A percentile compares a stretch with the other conserved stretches of the same genome.
These are phyloP conservation scores for Irineochytrium annulatum DNA, from an alignment of 192 early-diverging fungal species.

Conservation along the genomic window DNA sequence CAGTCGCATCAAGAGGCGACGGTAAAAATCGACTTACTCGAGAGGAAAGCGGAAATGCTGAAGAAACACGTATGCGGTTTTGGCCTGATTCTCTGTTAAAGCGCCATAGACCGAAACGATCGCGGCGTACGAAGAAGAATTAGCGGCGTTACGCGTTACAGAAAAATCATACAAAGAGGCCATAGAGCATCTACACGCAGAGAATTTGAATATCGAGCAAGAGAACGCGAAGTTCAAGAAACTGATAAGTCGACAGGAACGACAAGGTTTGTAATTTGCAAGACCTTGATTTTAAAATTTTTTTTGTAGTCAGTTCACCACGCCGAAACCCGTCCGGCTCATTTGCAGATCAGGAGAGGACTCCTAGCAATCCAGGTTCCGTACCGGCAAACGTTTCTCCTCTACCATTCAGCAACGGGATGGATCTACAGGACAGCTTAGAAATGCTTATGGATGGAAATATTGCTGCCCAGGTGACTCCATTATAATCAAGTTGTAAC, in stretches of 20 bases:
- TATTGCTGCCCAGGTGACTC: slow-evolving; percentile 30
- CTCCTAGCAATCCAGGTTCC: no score
- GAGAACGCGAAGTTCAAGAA: slow-evolving; percentile 48
- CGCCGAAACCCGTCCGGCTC: no score
- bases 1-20: slow-evolving; percentile 69
- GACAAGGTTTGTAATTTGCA: not conserved
- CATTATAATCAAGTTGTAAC: slow-evolving; percentile 6
- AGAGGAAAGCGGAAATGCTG: slow-evolving; percentile 68
- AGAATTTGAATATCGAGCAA: slow-evolving; percentile 49
- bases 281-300: no score
- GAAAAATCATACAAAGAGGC: slow-evolving; percentile 70
- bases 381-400: slow-evolving; percentile 1
- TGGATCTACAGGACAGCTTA: slow-evolving; percentile 3
- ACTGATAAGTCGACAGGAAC: slow-evolving; percentile 15
- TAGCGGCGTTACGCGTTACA: slow-evolving; percentile 56
- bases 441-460: slow-evolving; percentile 27
- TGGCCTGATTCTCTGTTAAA: not conserved
- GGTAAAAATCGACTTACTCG: slow-evolving; percentile 77
- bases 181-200: slow-evolving; percentile 62
- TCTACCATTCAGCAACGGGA: not conserved
- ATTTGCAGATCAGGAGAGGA: no score
- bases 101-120: slow-evolving; percentile 50
- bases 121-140: slow-evolving; percentile 50
- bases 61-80: slow-evolving; percentile 50
- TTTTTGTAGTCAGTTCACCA: no score